Evolutionary conservation across 495 filamentous ascomycete species (phyloP), one percentile per base, ranked within the genome.

Genomic region (Aspergillus cavernicola): DNA sequence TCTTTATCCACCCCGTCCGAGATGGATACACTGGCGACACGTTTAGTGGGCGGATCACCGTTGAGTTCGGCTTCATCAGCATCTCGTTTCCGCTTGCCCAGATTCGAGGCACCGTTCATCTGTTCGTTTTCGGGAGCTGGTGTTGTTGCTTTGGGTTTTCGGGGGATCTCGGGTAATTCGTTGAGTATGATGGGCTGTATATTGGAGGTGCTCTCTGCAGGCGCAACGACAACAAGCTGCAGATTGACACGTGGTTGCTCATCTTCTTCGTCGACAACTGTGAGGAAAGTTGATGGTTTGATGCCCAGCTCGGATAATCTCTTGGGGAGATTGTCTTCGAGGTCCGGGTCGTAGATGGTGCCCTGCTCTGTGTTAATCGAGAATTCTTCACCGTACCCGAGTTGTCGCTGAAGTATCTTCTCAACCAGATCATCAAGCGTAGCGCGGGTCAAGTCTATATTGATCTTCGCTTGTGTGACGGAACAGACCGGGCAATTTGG

Each of bases 371-470:
- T 90, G 53, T 79, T 83, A 51, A 98, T 74, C 11, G 82, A 85
- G 31, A 97, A 80, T 32, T 96, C 92, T 47, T 92, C 85, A 8
- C 85, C 84, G 63, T 95, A 97, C 10, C 88, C 89, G 4, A 97
- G 70, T 45, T 87, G 67, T 10, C 71, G 40, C 47, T 80, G 81
- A 12, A 97, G 69, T 24, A 95, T 72, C 38, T 81, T 80, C 49
- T 92, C 80, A 0, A 99, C 85, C 5, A 99, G 71, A 60, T 97
- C 84, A 28, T 85, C 79, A 12, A 99, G 73, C 0, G 90, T 96
- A 8, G 89, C 90, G 44, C 81, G 75, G 11, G 78, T 71, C n/a
- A 85, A 69, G 51, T 96, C 88, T 7, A 92, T 81, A 19, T 78
- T 71, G 0, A 91, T 69, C 13, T 76, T 77, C 9, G 80, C 79